Percentiles rank a stretch among this genome's conserved stretches.
phyloP scores from a whole-genome alignment of 129 eudicot genomes.

The Sambucus nigra region DNA sequence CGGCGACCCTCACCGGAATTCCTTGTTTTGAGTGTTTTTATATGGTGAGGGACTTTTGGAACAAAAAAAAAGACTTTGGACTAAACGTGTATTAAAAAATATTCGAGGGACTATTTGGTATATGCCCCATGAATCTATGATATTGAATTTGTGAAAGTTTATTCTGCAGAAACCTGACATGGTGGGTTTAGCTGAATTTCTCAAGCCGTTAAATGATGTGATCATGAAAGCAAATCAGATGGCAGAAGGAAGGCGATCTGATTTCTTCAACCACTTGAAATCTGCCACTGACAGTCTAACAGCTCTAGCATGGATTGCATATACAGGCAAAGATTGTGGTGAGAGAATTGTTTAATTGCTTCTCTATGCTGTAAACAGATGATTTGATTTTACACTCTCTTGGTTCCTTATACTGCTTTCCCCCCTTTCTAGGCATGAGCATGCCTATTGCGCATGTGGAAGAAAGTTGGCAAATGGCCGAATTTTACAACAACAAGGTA shows the following conservation, averaged over 20 bases:
- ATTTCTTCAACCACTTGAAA: conserved; percentile 68
- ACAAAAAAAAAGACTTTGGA: no score
- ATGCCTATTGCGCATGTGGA: conserved; percentile 94
- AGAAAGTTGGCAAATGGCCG: conserved; percentile 98
- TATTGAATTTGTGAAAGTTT: not conserved
- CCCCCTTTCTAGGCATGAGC: conserved; percentile 66
- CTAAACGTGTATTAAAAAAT: no score
- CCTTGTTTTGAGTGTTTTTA: not conserved
- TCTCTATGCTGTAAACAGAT: not conserved
- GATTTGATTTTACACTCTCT: conserved; percentile 6
- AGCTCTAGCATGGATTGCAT: conserved; percentile 94
- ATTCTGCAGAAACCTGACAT: conserved; percentile 75
- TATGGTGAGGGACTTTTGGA: no score
- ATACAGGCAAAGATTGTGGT: conserved; percentile 89
- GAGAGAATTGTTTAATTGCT: conserved; percentile 14
- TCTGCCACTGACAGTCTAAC: conserved; percentile 68
- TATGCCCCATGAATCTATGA: no score
- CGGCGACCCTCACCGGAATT: no score
- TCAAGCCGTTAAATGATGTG: conserved; percentile 72
- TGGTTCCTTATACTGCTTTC: conserved; percentile 5
- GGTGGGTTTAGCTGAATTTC: conserved; percentile 64
- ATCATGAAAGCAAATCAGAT: conserved; percentile 49
- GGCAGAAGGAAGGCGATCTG: conserved; percentile 75
- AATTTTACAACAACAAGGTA: conserved; percentile 92
- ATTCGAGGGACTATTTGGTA: no score